These are phyloP conservation scores for Lyophyllum atratum DNA, from an alignment of 768 basidiomycete species.

Conservation along the genomic window DNA sequence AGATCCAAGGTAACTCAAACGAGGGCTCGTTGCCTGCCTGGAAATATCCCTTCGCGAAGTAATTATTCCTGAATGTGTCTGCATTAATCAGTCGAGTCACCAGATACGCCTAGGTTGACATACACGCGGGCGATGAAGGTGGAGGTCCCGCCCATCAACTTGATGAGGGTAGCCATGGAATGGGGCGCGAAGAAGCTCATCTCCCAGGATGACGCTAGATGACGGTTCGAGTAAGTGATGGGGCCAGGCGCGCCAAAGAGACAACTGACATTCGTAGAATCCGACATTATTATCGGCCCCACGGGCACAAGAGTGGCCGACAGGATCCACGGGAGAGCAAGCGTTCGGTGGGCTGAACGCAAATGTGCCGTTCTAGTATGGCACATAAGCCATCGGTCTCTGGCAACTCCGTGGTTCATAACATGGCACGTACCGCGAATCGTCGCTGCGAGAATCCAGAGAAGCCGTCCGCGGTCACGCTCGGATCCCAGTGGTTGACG, in stretches of 20 bases:
- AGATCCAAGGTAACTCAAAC: conserved; percentile 47
- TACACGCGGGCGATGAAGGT: conserved; percentile 46
- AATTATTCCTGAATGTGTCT: conserved; percentile 35
- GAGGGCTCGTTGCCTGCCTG: conserved; percentile 56
- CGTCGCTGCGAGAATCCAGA: conserved; percentile 48
- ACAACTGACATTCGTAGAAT: conserved; percentile 49
- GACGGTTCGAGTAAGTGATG: neutral
- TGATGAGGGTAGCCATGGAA: conserved; percentile 47
- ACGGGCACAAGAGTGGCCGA: conserved; percentile 47
- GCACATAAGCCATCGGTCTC: neutral
- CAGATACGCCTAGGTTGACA: conserved; percentile 6
- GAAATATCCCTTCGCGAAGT: conserved; percentile 23
- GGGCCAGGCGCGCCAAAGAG: neutral
- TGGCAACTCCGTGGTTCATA: neutral
- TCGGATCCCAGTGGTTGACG: conserved; percentile 51
- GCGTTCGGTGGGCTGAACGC: conserved; percentile 50
- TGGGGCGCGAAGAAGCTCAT: conserved; percentile 56
- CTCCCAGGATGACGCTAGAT: conserved; percentile 53
- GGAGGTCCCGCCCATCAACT: conserved; percentile 46
- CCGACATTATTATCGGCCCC: conserved; percentile 52
- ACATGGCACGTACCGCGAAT: conserved; percentile 33
- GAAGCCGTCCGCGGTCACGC: conserved; percentile 46
- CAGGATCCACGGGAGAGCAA: conserved; percentile 51
- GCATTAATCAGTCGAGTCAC: no score
- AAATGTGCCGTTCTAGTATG: conserved; percentile 47